A percentile compares a stretch with the other conserved stretches of the same genome.
phyloP scores from a whole-genome alignment of 345 rosid genomes.

The Hypericum perforatum region DNA sequence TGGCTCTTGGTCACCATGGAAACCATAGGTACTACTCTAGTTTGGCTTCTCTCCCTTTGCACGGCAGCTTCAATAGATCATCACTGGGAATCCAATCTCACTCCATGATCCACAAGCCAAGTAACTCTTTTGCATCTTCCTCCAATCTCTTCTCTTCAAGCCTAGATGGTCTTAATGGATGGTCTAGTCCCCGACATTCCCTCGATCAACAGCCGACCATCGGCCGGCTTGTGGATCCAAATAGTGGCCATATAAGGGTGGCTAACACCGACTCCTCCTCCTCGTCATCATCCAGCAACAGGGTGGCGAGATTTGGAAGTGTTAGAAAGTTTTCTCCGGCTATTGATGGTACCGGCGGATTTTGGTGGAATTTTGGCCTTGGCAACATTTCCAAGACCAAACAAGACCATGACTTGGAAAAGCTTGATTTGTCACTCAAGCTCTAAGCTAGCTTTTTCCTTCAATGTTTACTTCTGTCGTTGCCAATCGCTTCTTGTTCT shows the following conservation, averaged over 20 bases:
- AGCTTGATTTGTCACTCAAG: constrained; percentile 89
- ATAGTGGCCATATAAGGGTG: constrained; percentile 1
- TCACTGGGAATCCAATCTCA: constrained; percentile 60
- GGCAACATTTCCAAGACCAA: constrained; percentile 34
- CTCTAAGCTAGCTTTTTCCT: constrained; percentile 29
- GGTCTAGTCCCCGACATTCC: constrained; percentile 28
- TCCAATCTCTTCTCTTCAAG: constrained; percentile 11
- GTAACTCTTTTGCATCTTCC: constrained; percentile 1
- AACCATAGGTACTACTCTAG: constrained; percentile 32
- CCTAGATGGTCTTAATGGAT: constrained; percentile 22
- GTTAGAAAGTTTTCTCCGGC: constrained; percentile 27
- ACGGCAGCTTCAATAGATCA: constrained; percentile 43
- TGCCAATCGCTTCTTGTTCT: not conserved
- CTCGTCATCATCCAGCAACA: constrained; percentile 16
- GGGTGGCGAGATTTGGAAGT: constrained; percentile 27
- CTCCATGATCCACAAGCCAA: constrained; percentile 57
- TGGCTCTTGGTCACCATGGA: constrained; percentile 23
- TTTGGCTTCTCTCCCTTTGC: constrained; percentile 69
- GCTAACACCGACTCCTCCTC: no score
- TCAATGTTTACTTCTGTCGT: not conserved
- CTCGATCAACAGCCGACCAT: constrained; percentile 35
- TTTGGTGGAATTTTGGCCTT: constrained; percentile 31
- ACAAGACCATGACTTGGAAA: constrained; percentile 45
- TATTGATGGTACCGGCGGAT: constrained; percentile 21
- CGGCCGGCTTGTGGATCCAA: constrained; percentile 25